Evolutionary conservation across 768 basidiomycete genomes (phyloP), one percentile per base, ranked within the genome.

Genomic region (Collybia sp.): DNA sequence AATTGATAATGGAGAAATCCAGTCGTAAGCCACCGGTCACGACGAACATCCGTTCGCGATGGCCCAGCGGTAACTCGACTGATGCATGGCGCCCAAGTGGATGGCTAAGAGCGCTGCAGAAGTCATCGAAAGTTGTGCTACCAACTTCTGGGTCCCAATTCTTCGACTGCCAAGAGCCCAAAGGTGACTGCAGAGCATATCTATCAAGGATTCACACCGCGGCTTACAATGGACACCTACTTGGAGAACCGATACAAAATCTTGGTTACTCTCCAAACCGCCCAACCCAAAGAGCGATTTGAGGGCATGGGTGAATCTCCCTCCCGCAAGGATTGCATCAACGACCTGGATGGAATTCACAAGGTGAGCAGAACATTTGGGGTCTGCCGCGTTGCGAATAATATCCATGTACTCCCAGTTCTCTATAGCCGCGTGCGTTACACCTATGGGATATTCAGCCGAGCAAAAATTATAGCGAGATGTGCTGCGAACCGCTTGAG

Each of bases 341-440:
- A 93, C 76, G 5, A 73, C 69, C 25, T 65, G 48, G 47, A 89
- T 75, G 6, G 82, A 61, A 20, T 73, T 73, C 54, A 80, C 73
- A 30, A 89, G 66, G 52, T 80, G 77, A 8, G 57, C 54, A 5
- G 80, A 76, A 60, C 86, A 91, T 33, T 63, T 69, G 0, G 76
- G 72, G 53, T 88, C 80, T 2, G 86, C 85, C 18, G 77, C 82
- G 12, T 67, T 70, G 42, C 87, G 77, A 52, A 88, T 86, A 55
- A 94, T 75, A 34, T 92, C 88, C 75, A 83, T 84, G 64, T 94
- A 96, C 63, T 95, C 80, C 82, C 91, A 92, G 56, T 87, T 89
- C 51, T 79, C 69, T 30, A 93, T 64, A 6, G 79, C 62, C 2
- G 94, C 93, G 56, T 94, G 91, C 0, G 90, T 94, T 6, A 96